phyloP scores from a whole-genome alignment of 345 rosid genomes.

The Lumnitzera littorea region DNA sequence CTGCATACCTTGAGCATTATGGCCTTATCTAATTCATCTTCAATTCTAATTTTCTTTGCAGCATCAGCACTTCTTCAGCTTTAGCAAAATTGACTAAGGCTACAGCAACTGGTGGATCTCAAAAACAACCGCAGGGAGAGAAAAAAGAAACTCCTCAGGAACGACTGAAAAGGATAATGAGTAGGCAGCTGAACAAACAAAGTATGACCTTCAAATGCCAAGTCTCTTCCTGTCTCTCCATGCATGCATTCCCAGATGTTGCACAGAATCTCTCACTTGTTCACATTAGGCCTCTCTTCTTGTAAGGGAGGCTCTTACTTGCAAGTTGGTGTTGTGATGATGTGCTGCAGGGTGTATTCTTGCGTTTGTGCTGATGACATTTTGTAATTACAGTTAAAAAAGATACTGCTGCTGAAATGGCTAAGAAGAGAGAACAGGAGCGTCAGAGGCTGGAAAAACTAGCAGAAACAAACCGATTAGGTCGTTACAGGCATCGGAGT shows the following conservation, averaged over 20 bases:
- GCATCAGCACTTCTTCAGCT: constrained; percentile 44
- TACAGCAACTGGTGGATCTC: constrained; percentile 39
- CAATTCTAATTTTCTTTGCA: constrained; percentile 15
- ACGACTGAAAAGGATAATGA: constrained; percentile 95
- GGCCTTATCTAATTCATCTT: too few species aligned
- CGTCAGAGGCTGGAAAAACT: constrained; percentile 80
- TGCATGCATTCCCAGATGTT: too few species aligned
- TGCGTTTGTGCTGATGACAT: too few species aligned
- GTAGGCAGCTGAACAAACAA: constrained; percentile 82
- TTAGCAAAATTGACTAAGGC: constrained; percentile 74
- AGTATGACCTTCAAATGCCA: constrained; percentile 34
- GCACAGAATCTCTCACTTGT: too few species aligned
- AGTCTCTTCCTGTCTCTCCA: background rate
- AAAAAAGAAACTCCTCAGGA: constrained; percentile 99
- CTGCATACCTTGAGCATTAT: too few species aligned
- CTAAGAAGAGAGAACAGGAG: constrained; percentile 94
- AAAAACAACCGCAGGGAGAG: constrained; percentile 52
- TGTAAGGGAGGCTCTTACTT: too few species aligned
- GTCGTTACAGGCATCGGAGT: constrained; percentile 58
- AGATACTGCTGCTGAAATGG: constrained; percentile 86
- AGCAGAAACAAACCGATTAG: constrained; percentile 79
- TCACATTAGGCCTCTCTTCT: too few species aligned
- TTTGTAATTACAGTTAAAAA: constrained; percentile 57
- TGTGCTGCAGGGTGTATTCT: too few species aligned
- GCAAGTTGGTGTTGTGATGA: too few species aligned